Base-by-base conservation (phyloP, 1,139 yeast species). In the Wickerhamiella infanticola region DNA sequence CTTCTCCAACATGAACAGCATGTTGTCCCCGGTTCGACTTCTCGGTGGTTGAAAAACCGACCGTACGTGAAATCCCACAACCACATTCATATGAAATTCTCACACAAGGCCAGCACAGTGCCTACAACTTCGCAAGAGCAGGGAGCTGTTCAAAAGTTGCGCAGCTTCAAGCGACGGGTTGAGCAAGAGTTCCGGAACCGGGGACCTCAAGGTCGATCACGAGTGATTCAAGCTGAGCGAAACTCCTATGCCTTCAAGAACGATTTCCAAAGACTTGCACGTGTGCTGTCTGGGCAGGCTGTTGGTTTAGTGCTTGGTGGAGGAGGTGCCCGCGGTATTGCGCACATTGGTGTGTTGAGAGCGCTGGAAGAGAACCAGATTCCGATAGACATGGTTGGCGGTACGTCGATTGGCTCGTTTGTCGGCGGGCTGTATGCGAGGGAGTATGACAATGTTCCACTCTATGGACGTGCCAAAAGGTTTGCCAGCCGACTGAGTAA, bases 271-370 rank as follows among this genome's bases (percentile, higher is more conserved):
- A 71, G 98, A 47, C 65, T 90, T 35, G 98, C 98, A 0, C 72
- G 98, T 55, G 74, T 90, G 11, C 64, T 90, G 26, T 83, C 96
- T 0, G 94, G 95, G 13, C 86, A 86, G 60, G 95, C 95, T 0
- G 85, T 90, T 37, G 98, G 97, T 0, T 67, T 90, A 23, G 96
- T 90, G 3, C 69, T 90, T 6, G 98, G 98, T 3, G 98, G 98
- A 11, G 98, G 98, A 41, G 98, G 98, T 31, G 95, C 98, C 0
- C 72, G 98, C 55, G 98, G 98, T 1, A 73, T 90, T 13, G 76
- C 95, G 6, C 98, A 90, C 59, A 72, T 88, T 42, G 98, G 98
- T 5, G 81, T 90, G 3, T 76, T 90, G n/a, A 77, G 79, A 45
- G 95, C 96, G 0, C 66, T 90, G n/a, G 97, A 90, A 60, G 93